Base-by-base conservation (phyloP, 345 rosid genomes). In the Brassica juncea region DNA sequence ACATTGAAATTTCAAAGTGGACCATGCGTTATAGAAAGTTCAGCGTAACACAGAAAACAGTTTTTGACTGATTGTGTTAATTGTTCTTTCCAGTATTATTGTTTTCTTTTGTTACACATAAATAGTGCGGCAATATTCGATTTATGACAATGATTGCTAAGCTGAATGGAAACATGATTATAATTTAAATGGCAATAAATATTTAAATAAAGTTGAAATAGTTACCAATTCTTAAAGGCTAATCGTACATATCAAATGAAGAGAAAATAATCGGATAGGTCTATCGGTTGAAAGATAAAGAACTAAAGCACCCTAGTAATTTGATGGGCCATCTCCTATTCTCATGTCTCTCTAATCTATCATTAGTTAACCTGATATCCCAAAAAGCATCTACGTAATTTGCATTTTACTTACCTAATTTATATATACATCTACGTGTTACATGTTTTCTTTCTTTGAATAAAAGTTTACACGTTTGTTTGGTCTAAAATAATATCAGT, bases 191-290 rank as follows among this genome's bases (percentile, higher is more conserved):
- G 31, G 31, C 21, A 52, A 34, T 6, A 74, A 52, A 69, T 32
- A 67, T 25, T 70, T 35, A 81, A 82, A 83, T 63, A 79, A 79
- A 64, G 73, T 19, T 32, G 37, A 82, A 34, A 54, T 57, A 83
- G 15, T 74, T 39, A 80, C 57, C 73, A 71, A 81, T 73, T 73
- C 77, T 64, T 85, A 82, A 87, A 81, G 83, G 88, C 66, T 75
- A 84, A 86, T 83, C 80, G 90, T 85, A 86, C 87, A 66, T 6
- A 71, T 84, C 82, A 79, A 86, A 91, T 86, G 88, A 83, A 79
- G 77, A 8, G 72, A 81, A 84, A 87, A 85, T 84, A 77, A 85
- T 86, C 81, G 73, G 74, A 74, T 77, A 63, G 88, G 83, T 74
- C 83, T 68, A 70, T 64, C 58, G 63, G 79, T 66, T 0, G 81